phyloP scores from a whole-genome alignment of 169 alveolate genomes.

The Cryptosporidium meleagridis region DNA sequence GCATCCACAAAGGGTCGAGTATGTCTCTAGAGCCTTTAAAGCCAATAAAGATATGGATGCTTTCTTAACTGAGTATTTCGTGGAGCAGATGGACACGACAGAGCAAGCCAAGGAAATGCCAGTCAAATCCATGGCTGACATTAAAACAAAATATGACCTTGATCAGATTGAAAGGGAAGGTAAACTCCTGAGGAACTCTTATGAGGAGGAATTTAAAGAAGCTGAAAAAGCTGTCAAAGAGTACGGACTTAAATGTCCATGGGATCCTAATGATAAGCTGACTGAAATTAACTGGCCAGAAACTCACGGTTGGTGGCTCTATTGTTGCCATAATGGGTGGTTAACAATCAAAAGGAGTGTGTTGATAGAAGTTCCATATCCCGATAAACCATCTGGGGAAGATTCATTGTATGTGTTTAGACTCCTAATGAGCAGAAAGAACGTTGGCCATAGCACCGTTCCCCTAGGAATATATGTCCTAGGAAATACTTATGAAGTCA shows the following conservation, averaged over 20 bases:
- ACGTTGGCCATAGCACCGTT: constrained; percentile 42
- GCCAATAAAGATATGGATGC: constrained; percentile 59
- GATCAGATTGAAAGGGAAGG: constrained; percentile 35
- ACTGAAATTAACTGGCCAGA: constrained; percentile 71
- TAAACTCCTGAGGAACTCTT: constrained; percentile 13
- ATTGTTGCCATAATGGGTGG: constrained; percentile 74
- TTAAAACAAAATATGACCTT: constrained; percentile 8
- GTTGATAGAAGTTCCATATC: constrained; percentile 58
- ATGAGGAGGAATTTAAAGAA: constrained; percentile 34
- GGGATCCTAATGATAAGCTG: constrained; percentile 51
- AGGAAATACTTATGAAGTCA: constrained; percentile 51
- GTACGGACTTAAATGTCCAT: constrained; percentile 40
- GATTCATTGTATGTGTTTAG: constrained; percentile 67
- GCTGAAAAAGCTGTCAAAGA: constrained; percentile 51
- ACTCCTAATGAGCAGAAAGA: constrained; percentile 67
- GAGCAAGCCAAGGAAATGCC: constrained; percentile 65
- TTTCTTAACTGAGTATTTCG: constrained; percentile 52
- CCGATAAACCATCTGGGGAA: constrained; percentile 37
- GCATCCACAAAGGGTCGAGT: constrained; percentile 71
- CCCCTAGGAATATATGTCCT: constrained; percentile 68
- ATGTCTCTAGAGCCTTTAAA: constrained; percentile 55
- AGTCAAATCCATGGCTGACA: constrained; percentile 16
- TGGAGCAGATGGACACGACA: constrained; percentile 44
- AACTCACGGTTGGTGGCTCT: constrained; percentile 73
- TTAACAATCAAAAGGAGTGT: constrained; percentile 28